Evolutionary conservation across 2,329 filamentous ascomycete genomes (phyloP).

Genomic region (Diaporthe sp.): DNA sequence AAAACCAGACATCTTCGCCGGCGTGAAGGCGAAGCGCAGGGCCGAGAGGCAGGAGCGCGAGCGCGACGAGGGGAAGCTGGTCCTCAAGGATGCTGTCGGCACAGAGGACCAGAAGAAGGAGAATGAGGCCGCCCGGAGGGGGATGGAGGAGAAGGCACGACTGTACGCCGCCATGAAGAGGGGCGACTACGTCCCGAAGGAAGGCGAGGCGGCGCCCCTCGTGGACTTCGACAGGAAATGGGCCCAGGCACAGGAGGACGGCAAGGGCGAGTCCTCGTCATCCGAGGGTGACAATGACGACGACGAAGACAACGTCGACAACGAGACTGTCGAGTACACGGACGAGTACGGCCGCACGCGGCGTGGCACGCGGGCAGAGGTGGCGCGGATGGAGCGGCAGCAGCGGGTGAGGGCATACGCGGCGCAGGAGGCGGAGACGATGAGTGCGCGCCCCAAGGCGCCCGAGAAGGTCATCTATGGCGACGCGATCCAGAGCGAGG

Average conservation of each 20-base stretch:
- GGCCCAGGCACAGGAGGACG: conserved; percentile 76
- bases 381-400: conserved; percentile 72
- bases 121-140: conserved; percentile 79
- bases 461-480: conserved; percentile 85
- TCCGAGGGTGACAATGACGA: conserved; percentile 69
- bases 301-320: conserved; percentile 56
- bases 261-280: conserved; percentile 50
- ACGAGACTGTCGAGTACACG: conserved; percentile 84
- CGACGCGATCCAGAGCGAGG: conserved; percentile 84
- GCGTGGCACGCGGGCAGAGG: conserved; percentile 78
- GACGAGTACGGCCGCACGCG: conserved; percentile 94
- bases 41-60: conserved; percentile 73
- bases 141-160: conserved; percentile 91
- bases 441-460: conserved; percentile 76
- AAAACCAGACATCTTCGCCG: conserved; percentile 79
- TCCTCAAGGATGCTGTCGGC: conserved; percentile 66
- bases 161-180: conserved; percentile 92
- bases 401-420: conserved; percentile 66
- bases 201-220: conserved; percentile 76
- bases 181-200: conserved; percentile 82
- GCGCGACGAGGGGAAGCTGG: conserved; percentile 63
- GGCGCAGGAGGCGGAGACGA: conserved; percentile 74
- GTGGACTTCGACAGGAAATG: conserved; percentile 98
- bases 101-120: conserved; percentile 76
- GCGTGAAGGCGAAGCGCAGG: conserved; percentile 59